A percentile compares a stretch with the other conserved stretches of the same genome.
Evolutionary conservation across 2,329 filamentous ascomycete genomes (phyloP).

Genomic region (Penicillium palitans): DNA sequence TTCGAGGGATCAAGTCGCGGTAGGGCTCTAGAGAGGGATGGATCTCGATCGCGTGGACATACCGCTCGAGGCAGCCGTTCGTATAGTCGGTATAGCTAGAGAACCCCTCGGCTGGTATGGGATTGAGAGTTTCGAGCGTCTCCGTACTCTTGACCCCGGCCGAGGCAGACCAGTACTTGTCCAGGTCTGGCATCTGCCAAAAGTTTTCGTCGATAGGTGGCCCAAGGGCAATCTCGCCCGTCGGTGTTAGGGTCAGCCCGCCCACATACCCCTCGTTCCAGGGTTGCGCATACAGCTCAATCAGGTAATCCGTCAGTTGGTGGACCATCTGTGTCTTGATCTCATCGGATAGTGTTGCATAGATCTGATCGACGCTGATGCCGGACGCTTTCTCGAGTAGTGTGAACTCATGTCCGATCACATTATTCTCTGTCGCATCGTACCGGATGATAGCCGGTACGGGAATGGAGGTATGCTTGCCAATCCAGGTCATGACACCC

Average conservation of each 20-base stretch:
- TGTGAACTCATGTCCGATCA: slow-evolving; percentile 22
- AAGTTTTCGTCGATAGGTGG: not conserved
- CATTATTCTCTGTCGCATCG: too few relatives aligned
- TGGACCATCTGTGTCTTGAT: slow-evolving; percentile 21
- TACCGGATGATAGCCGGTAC: too few relatives aligned
- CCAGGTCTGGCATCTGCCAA: not conserved
- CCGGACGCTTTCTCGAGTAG: slow-evolving; percentile 33
- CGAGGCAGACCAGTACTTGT: not conserved
- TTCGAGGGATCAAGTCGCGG: slow-evolving; percentile 27
- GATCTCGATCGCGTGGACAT: slow-evolving; percentile 29
- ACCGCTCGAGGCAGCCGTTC: slow-evolving; percentile 24
- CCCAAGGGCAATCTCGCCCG: not conserved
- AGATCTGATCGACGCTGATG: slow-evolving; percentile 32
- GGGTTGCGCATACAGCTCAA: slow-evolving; percentile 28
- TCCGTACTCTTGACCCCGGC: not conserved
- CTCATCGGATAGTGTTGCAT: slow-evolving; percentile 21
- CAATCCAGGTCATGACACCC: too few relatives aligned
- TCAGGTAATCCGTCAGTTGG: slow-evolving; percentile 33
- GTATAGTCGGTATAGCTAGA: slow-evolving; percentile 29
- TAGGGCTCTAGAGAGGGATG: slow-evolving; percentile 31
- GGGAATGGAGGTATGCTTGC: too few relatives aligned
- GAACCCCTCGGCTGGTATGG: not conserved
- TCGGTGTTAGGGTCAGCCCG: slow-evolving; percentile 22
- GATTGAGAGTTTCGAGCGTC: not conserved
- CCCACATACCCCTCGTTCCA: slow-evolving; percentile 29